Conservation (phyloP, 257 asterid genomes). For the Cynanchum wilfordii region DNA sequence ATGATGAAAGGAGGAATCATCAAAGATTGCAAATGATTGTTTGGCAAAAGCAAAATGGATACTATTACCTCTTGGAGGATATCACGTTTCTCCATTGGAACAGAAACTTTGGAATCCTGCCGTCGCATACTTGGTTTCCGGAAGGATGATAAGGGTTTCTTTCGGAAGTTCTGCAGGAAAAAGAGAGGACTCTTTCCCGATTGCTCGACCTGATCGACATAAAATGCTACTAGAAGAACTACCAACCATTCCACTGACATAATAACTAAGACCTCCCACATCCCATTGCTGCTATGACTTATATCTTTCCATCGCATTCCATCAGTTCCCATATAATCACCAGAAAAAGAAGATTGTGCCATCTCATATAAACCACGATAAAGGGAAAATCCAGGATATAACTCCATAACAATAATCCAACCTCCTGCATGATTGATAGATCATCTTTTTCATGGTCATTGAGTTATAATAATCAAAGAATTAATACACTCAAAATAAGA, state of each 20-base stretch:
- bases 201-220: constrained; percentile 58
- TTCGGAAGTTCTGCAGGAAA: constrained; percentile 43
- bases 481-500: not conserved
- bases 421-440: constrained; percentile 54
- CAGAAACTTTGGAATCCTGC: constrained; percentile 67
- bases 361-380: constrained; percentile 85
- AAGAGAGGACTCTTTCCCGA: constrained; percentile 68
- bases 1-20: not conserved
- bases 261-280: constrained; percentile 63
- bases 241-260: constrained; percentile 77
- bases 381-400: constrained; percentile 90
- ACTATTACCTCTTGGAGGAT: constrained; percentile 73
- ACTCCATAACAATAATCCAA: constrained; percentile 73
- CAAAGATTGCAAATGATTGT: not conserved
- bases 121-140: constrained; percentile 57
- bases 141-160: constrained; percentile 48
- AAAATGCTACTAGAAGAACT: constrained; percentile 68
- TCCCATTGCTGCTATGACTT: constrained; percentile 59
- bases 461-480: not conserved
- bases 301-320: constrained; percentile 94
- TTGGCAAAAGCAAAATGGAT: not conserved
- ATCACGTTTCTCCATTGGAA: constrained; percentile 73
- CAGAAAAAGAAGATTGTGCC: constrained; percentile 63
- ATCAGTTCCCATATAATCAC: constrained; percentile 70
- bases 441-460: constrained; percentile 1